Evolutionary conservation across 2,329 filamentous ascomycete species (phyloP).

Genomic region (Ambrosiella xylebori): DNA sequence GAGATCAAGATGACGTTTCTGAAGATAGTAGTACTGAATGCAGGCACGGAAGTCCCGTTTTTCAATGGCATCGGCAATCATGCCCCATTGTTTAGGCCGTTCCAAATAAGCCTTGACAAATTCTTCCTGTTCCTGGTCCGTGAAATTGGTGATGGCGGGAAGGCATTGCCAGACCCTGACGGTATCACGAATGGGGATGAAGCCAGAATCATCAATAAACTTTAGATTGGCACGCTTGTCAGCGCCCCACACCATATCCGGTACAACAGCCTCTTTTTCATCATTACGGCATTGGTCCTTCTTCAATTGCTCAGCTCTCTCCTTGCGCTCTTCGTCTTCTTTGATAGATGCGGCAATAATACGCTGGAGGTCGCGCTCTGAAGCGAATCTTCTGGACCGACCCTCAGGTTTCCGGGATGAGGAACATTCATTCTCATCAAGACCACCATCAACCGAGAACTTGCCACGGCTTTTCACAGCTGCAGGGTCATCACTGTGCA

Average conservation of each 20-base stretch:
- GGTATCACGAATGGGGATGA: slow-evolving; percentile 46
- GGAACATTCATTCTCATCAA: slow-evolving; percentile 17
- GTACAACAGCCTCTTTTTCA: slow-evolving; percentile 60
- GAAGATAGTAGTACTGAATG: slow-evolving; percentile 75
- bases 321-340: slow-evolving; percentile 52
- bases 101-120: slow-evolving; percentile 64
- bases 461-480: slow-evolving; percentile 39
- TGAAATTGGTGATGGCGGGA: slow-evolving; percentile 59
- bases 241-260: slow-evolving; percentile 47
- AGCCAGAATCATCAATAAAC: slow-evolving; percentile 50
- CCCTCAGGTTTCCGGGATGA: slow-evolving; percentile 35
- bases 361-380: slow-evolving; percentile 56
- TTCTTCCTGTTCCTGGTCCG: slow-evolving; percentile 46
- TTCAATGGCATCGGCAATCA: slow-evolving; percentile 50
- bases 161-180: slow-evolving; percentile 56
- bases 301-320: slow-evolving; percentile 45
- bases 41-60: slow-evolving; percentile 59
- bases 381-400: slow-evolving; percentile 41
- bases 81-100: slow-evolving; percentile 67
- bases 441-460: slow-evolving; percentile 25
- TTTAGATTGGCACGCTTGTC: slow-evolving; percentile 40
- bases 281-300: slow-evolving; percentile 51
- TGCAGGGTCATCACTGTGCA: slow-evolving; percentile 35
- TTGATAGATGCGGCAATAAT: slow-evolving; percentile 55
- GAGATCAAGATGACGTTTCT: slow-evolving; percentile 56